Evolutionary conservation across 148 eudicot genomes (phyloP).

Genomic region (Polygonum aviculare): DNA sequence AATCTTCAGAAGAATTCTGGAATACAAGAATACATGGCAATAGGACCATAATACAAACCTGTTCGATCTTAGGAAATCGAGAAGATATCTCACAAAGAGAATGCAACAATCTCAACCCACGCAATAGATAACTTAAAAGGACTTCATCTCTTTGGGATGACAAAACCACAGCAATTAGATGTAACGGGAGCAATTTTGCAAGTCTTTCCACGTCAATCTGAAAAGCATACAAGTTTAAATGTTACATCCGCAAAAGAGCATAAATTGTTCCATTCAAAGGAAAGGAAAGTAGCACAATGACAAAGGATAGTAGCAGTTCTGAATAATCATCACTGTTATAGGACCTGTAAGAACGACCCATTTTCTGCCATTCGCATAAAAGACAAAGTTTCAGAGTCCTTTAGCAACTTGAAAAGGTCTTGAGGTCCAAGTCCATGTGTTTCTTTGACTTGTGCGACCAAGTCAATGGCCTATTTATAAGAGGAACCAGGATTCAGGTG

Average conservation of each 20-base stretch:
- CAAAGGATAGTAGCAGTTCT: background rate
- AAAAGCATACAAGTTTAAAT: slow-evolving; percentile 11
- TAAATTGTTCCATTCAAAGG: background rate
- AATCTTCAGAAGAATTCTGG: background rate
- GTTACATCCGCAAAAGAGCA: background rate
- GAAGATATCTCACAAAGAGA: slow-evolving; percentile 75
- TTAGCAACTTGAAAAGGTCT: slow-evolving; percentile 60
- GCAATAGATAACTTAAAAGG: slow-evolving; percentile 52
- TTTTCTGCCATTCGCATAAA: slow-evolving; percentile 27
- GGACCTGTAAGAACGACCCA: slow-evolving; percentile 62
- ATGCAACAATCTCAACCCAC: slow-evolving; percentile 65
- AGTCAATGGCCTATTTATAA: slow-evolving; percentile 46
- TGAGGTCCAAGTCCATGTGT: slow-evolving; percentile 46
- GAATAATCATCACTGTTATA: background rate
- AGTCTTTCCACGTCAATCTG: slow-evolving; percentile 80
- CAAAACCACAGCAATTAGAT: slow-evolving; percentile 59
- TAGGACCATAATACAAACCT: slow-evolving; percentile 38
- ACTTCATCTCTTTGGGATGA: slow-evolving; percentile 51
- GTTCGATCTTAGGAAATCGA: slow-evolving; percentile 80
- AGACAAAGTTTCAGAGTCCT: slow-evolving; percentile 44
- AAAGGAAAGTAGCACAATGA: background rate
- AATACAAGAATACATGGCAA: background rate
- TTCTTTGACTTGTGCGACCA: slow-evolving; percentile 59
- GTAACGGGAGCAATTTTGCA: slow-evolving; percentile 65
- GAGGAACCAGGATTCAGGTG: slow-evolving; percentile 8